Evolutionary conservation across 192 early-diverging fungal species (phyloP).

Genomic region (Mortierella antarctica): DNA sequence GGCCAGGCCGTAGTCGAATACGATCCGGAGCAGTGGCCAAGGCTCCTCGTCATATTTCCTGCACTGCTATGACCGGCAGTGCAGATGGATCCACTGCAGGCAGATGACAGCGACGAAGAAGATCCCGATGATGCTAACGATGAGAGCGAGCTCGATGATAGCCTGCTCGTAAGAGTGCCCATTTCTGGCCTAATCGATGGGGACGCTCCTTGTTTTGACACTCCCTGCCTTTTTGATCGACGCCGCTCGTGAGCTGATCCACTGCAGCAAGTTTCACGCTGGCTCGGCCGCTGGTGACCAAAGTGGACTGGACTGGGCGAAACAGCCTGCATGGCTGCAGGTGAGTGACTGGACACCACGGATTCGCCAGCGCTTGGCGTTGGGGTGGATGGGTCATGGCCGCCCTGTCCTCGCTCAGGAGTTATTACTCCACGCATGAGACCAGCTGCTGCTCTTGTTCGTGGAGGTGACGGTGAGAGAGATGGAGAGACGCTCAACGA

Average conservation of each 20-base stretch:
- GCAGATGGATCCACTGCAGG: neutral
- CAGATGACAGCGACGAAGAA: conserved; percentile 8
- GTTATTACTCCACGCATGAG: neutral
- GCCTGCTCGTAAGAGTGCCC: conserved; percentile 4
- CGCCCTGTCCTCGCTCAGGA: too few relatives aligned
- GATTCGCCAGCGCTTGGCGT: neutral
- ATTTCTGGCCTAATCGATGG: neutral
- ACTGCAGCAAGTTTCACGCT: neutral
- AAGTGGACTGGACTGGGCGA: conserved; percentile 37
- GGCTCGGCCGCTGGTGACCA: neutral
- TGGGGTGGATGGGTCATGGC: too few relatives aligned
- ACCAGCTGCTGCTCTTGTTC: neutral
- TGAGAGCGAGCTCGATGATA: conserved; percentile 6
- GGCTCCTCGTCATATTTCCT: conserved; percentile 4
- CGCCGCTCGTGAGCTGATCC: neutral
- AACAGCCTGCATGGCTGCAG: conserved; percentile 29
- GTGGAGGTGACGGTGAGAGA: neutral
- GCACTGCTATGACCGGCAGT: neutral
- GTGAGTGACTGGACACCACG: neutral
- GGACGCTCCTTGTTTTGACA: conserved; percentile 6
- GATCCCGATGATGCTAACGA: conserved; percentile 21
- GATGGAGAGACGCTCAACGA: conserved; percentile 4
- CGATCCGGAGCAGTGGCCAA: neutral
- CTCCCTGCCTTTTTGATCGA: neutral
- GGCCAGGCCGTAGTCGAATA: conserved; percentile 2